Evolutionary conservation across 2,329 filamentous ascomycete species (phyloP), one percentile per base, ranked within the genome.

Genomic region (Elsinoe ampelina): DNA sequence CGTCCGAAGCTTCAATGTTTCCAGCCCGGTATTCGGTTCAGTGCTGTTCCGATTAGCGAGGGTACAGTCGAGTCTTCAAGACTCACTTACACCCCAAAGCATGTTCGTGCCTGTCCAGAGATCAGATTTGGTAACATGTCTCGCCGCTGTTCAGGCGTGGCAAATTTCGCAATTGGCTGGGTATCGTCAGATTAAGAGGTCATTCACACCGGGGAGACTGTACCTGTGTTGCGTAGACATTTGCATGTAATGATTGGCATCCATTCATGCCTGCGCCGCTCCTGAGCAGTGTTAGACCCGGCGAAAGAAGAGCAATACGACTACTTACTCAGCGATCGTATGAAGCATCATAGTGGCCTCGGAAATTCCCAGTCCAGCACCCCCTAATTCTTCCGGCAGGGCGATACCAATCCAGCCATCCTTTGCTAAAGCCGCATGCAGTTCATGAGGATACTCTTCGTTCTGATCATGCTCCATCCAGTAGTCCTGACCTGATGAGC

Each of bases 331-430:
- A 0, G 85, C 75, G 57, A 91, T 87, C 1, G 87, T 87, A 64
- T 95, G 88, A 76, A 93, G 80, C 87, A 93, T 92, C 80, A 92
- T 87, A 0, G 85, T 88, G 0, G 88, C 88, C 67, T 93, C 88
- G 0, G 85, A 85, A 35, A 95, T 61, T 7, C 83, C 87, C 7
- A 95, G 71, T 0, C 85, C 87, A 1, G 86, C 79, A 0, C 88
- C 89, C 2, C 89, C 88, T 0, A 89, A 77, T 0, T 80, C 75
- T 66, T 90, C 86, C 0, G 87, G 87, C 2, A 93, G 72, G 0
- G 87, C 87, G 62, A 92, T 90, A 2, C 88, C 88, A 39, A 93
- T 79, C 86, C 87, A 93, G 5, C 89, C 87, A 61, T 84, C 85
- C 57, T 81, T 80, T 6, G 88, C 85, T 7, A 93, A 71, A 0